Conservation (phyloP, 1,284 basidiomycete species). For the Lignosus rhinocerotis region DNA sequence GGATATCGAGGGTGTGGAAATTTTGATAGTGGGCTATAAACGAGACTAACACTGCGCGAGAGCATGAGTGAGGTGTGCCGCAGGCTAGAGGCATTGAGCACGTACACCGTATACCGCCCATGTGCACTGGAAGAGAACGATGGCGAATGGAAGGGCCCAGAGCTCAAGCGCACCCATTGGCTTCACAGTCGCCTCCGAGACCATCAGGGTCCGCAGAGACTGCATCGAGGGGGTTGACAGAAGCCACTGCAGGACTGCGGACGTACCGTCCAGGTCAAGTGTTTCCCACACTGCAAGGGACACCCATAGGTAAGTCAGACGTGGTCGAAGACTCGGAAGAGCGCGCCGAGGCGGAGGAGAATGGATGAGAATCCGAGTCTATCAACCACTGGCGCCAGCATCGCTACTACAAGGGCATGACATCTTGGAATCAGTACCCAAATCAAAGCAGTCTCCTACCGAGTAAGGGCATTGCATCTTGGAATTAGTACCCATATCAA, state of each 20-base stretch:
- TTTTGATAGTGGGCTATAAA: neutral
- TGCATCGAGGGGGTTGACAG: neutral
- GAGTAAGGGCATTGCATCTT: too few relatives aligned
- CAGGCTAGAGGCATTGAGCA: neutral
- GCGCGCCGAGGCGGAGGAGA: neutral
- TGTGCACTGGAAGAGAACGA: neutral
- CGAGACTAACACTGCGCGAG: neutral
- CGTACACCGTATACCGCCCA: neutral
- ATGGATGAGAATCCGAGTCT: too few relatives aligned
- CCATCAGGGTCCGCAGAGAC: neutral
- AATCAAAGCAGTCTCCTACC: too few relatives aligned
- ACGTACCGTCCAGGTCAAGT: neutral
- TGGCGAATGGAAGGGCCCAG: neutral
- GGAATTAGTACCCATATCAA: too few relatives aligned
- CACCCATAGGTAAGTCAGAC: neutral
- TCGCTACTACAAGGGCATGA: too few relatives aligned
- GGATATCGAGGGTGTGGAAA: neutral
- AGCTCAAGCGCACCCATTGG: neutral
- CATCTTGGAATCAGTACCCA: too few relatives aligned
- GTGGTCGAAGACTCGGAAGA: neutral
- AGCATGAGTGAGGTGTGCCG: neutral
- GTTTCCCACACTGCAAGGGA: neutral
- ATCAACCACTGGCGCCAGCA: too few relatives aligned
- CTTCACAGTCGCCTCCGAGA: neutral
- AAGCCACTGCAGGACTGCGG: neutral